These are phyloP conservation scores for Stachybotrys chartarum DNA, from an alignment of 2,329 filamentous ascomycete species.

Conservation along the genomic window DNA sequence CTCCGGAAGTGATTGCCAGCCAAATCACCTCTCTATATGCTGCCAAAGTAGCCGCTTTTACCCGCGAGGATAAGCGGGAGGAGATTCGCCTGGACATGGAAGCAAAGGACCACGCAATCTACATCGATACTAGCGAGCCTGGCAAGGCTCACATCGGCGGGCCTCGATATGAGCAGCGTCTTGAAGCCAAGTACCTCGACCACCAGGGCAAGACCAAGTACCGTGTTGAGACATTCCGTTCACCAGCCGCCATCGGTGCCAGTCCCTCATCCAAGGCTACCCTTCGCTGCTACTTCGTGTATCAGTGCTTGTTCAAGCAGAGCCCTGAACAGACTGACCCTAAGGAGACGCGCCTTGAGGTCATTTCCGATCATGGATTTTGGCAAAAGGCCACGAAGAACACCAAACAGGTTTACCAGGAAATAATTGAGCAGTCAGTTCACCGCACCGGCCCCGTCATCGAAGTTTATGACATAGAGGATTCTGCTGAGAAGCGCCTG, in stretches of 20 bases:
- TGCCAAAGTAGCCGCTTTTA: slow-evolving; percentile 90
- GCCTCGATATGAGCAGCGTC: slow-evolving; percentile 86
- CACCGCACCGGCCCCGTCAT: slow-evolving; percentile 87
- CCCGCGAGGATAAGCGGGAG: slow-evolving; percentile 85
- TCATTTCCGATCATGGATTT: slow-evolving; percentile 91
- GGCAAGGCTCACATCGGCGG: slow-evolving; percentile 70
- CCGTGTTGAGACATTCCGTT: slow-evolving; percentile 96
- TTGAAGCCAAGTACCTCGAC: slow-evolving; percentile 94
- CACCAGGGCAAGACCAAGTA: slow-evolving; percentile 67
- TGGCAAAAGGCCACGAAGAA: slow-evolving; percentile 92
- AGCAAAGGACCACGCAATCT: slow-evolving; percentile 88
- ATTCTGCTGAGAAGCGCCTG: slow-evolving; percentile 82
- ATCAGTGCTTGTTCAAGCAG: slow-evolving; percentile 87
- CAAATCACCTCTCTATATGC: slow-evolving; percentile 96
- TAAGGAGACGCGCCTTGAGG: slow-evolving; percentile 79
- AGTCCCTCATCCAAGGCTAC: slow-evolving; percentile 66
- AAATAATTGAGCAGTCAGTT: slow-evolving; percentile 83
- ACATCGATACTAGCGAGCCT: slow-evolving; percentile 94
- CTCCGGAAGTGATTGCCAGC: slow-evolving; percentile 77
- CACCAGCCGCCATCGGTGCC: slow-evolving; percentile 69
- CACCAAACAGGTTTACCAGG: slow-evolving; percentile 92
- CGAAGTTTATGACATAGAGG: slow-evolving; percentile 94
- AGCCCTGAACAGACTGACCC: slow-evolving; percentile 61
- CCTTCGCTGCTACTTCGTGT: slow-evolving; percentile 96
- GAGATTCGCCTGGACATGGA: slow-evolving; percentile 97